Evolutionary conservation across 441 rosid species (phyloP), one percentile per base, ranked within the genome.

Genomic region (Adansonia gregorii): DNA sequence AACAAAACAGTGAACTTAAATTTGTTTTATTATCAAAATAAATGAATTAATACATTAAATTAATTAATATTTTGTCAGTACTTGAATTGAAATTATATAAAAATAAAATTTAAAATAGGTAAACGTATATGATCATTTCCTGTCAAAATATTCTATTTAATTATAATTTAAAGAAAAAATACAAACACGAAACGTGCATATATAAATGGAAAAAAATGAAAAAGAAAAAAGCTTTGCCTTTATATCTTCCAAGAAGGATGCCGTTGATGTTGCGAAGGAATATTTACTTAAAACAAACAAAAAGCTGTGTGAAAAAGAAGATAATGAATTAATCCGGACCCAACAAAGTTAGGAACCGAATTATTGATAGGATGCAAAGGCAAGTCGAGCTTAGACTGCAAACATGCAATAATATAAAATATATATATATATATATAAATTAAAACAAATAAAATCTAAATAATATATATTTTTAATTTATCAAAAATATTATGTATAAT

Each of bases 351-450:
- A 66, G 46, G 41, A 64, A 60, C 7, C 68, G 67, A 78, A 78
- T 79, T 65, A 84, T 81, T 83, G 83, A 81, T 74, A 86, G 87
- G 80, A 78, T 82, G 83, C 83, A 69, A 65, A 76, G 79, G 85
- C 49, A 31, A 78, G 82, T n/a, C 4, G 67, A 74, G 65, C 9
- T 19, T 41, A 60, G 86, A 83, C 80, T 35, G 88, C 82, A 82
- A 79, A 69, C 39, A 35, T 35, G 39, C 39, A 35, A 35, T 35
- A 35, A 35, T 35, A 35, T 35, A 35, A 35, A 35, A 35, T n/a
- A n/a, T n/a, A 35, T 0, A 27, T 27, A 27, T 27, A 35, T 35
- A 35, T 35, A 35, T 35, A 35, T 35, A 35, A 35, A 35, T 35
- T 35, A 35, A 35, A 35, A 35, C 39, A 35, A 35, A 35, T 35